phyloP scores from a whole-genome alignment of 163 green algal genomes.

The Volvox carteri region DNA sequence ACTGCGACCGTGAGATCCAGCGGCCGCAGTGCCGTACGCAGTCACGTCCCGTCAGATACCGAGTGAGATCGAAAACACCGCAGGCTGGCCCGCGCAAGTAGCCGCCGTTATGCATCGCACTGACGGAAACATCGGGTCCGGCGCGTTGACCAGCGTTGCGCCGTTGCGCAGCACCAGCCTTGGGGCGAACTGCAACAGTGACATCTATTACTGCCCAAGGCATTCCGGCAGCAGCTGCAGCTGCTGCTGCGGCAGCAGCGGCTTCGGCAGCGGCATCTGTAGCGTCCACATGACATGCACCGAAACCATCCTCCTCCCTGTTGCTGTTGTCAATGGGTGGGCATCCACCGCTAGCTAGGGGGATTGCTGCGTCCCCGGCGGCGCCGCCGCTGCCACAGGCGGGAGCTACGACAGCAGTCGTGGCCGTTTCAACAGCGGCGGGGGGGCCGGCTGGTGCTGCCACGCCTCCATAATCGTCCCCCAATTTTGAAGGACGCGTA shows the following conservation, averaged over 20 bases:
- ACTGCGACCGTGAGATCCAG: slow-evolving; percentile 3
- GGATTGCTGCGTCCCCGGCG: too few species aligned
- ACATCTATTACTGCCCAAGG: slow-evolving; percentile 7
- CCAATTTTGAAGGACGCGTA: too few species aligned
- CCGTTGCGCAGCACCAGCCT: too few species aligned
- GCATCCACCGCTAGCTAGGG: too few species aligned
- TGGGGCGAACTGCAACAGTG: slow-evolving; percentile 15
- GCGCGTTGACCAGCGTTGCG: neutral
- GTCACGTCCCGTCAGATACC: slow-evolving; percentile 9
- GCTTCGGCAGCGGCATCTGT: neutral
- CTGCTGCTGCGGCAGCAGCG: neutral
- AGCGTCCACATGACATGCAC: too few species aligned
- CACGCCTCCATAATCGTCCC: too few species aligned
- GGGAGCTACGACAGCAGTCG: too few species aligned
- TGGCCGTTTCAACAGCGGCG: too few species aligned
- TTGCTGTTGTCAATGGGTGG: too few species aligned
- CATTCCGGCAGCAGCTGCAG: neutral
- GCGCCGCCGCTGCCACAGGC: too few species aligned
- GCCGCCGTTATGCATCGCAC: neutral
- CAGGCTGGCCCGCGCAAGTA: slow-evolving; percentile 5
- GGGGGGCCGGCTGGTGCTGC: too few species aligned
- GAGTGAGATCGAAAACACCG: slow-evolving; percentile 12
- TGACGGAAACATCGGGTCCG: neutral
- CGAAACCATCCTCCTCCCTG: too few species aligned
- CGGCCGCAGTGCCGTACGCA: slow-evolving; percentile 8